These are phyloP conservation scores for Allium fistulosum DNA, from an alignment of 106 monocot species.

Conservation along the genomic window DNA sequence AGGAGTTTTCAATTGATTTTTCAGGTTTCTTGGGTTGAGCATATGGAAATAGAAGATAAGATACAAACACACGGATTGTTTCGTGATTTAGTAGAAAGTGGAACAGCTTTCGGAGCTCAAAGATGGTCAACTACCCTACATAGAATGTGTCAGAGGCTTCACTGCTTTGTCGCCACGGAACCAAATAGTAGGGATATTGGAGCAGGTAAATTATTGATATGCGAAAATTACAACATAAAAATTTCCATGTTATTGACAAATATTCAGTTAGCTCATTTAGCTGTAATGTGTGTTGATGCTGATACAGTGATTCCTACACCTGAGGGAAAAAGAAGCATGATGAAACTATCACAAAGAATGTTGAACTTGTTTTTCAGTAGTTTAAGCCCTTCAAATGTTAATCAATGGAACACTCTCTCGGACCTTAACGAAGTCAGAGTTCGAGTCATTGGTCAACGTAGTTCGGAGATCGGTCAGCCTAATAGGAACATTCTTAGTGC, in stretches of 20 bases:
- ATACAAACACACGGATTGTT: conserved; percentile 21
- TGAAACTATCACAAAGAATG: conserved; percentile 75
- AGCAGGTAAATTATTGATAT: conserved; percentile 20
- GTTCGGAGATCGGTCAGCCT: conserved; percentile 62
- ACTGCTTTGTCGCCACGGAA: conserved; percentile 18
- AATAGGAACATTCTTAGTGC: conserved; percentile 77
- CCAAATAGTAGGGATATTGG: conserved; percentile 26
- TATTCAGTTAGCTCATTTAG: too few relatives aligned
- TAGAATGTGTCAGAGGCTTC: conserved; percentile 42
- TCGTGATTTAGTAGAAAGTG: conserved; percentile 39
- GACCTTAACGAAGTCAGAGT: conserved; percentile 66
- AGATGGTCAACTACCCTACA: conserved; percentile 43
- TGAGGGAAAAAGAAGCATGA: conserved; percentile 54
- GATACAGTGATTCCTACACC: conserved; percentile 24
- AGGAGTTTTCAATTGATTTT: not conserved
- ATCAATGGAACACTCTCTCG: conserved; percentile 55
- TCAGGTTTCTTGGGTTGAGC: conserved; percentile 60
- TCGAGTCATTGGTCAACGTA: conserved; percentile 58
- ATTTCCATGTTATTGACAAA: too few relatives aligned
- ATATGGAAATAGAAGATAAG: conserved; percentile 55
- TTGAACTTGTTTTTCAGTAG: conserved; percentile 47
- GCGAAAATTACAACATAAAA: too few relatives aligned
- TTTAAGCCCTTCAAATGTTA: conserved; percentile 26
- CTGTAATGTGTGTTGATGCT: too few relatives aligned
- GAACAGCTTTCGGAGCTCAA: conserved; percentile 47